Conservation (phyloP, 1,284 basidiomycete species). For the Xanthoconium separans region DNA sequence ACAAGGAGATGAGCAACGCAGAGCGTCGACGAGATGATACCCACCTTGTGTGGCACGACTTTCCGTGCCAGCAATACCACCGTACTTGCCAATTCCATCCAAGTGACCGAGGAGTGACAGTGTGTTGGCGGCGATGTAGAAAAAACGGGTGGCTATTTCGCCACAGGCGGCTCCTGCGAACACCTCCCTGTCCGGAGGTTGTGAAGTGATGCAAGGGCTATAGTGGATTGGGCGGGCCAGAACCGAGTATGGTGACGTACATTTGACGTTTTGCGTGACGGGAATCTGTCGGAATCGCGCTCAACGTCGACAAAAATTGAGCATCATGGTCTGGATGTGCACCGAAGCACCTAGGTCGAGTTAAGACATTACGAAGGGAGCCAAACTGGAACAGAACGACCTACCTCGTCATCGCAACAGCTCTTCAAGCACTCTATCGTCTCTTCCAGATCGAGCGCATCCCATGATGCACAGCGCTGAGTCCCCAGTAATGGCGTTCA, state of each 20-base stretch:
- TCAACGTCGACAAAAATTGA: no score
- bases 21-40: conserved; percentile 12
- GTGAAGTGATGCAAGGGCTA: conserved; percentile 81
- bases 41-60: conserved; percentile 90
- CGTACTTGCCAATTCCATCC: conserved; percentile 82
- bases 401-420: no score
- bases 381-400: no score
- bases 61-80: conserved; percentile 81
- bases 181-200: conserved; percentile 79
- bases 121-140: conserved; percentile 82
- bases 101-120: conserved; percentile 82
- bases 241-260: conserved; percentile 40
- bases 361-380: no score
- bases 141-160: conserved; percentile 91
- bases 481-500: no score
- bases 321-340: no score
- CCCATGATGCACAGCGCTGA: no score
- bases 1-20: background rate
- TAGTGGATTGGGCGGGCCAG: background rate
- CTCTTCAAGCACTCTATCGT: no score
- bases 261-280: conserved; percentile 78
- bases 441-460: no score
- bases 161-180: conserved; percentile 91
- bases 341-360: no score
- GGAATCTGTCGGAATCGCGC: no score